Percentiles rank a stretch among this genome's conserved stretches.
Evolutionary conservation across 192 early-diverging fungal species (phyloP).

Genomic region (Rhizoclosmatium sp.): DNA sequence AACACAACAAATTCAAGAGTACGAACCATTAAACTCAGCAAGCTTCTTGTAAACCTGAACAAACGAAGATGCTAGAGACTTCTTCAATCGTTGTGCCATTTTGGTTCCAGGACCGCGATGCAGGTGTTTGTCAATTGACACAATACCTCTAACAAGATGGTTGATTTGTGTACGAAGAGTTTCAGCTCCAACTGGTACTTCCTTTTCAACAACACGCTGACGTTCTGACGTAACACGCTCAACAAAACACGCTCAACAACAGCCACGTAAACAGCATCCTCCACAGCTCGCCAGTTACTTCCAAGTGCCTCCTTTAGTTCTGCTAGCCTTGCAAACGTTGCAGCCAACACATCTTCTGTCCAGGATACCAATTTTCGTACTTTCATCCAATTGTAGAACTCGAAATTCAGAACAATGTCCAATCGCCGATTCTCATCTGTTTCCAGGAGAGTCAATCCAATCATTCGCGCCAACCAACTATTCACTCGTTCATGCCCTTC

Average conservation of each 20-base stretch:
- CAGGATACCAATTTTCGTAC: neutral
- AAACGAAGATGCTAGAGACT: neutral
- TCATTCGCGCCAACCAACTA: neutral
- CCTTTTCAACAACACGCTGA: neutral
- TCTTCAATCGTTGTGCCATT: neutral
- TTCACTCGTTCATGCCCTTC: conserved; percentile 17
- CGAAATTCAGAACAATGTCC: neutral
- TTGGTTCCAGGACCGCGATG: neutral
- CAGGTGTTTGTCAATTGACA: neutral
- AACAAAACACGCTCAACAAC: too few species aligned
- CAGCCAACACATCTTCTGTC: neutral
- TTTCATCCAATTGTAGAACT: conserved; percentile 3
- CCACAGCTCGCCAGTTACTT: neutral
- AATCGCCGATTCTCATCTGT: conserved; percentile 5
- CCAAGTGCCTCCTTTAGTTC: neutral
- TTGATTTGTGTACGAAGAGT: neutral
- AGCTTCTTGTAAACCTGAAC: neutral
- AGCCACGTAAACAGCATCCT: neutral
- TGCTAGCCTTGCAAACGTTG: neutral
- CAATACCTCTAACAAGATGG: neutral
- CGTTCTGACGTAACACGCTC: neutral
- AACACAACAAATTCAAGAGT: neutral
- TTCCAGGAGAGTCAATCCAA: neutral
- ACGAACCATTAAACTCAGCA: neutral
- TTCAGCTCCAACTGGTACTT: neutral